These are phyloP conservation scores for Trametes elegans DNA, from an alignment of 768 basidiomycete genomes.

Conservation along the genomic window DNA sequence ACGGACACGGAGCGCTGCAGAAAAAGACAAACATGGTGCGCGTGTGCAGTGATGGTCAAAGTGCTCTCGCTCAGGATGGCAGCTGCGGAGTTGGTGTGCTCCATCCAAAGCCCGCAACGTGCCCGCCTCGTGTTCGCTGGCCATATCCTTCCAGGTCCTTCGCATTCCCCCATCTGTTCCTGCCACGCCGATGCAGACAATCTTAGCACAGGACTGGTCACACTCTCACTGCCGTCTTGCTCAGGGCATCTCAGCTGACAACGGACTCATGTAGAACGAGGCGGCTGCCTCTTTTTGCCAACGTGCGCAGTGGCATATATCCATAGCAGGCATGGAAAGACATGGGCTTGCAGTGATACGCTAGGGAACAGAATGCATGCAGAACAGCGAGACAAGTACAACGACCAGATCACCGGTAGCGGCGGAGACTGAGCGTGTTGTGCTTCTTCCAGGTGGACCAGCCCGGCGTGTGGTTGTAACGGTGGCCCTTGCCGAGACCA, in stretches of 20 bases:
- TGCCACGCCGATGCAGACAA: not conserved
- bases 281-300: slow-evolving; percentile 22
- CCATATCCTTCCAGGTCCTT: not conserved
- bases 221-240: too few relatives aligned
- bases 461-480: slow-evolving; percentile 90
- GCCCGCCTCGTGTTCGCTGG: slow-evolving; percentile 8
- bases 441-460: slow-evolving; percentile 95
- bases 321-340: slow-evolving; percentile 30
- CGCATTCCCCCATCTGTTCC: not conserved
- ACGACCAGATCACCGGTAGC: slow-evolving; percentile 71
- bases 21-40: not conserved
- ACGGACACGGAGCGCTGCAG: not conserved
- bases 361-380: slow-evolving; percentile 30
- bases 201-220: not conserved
- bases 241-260: too few relatives aligned
- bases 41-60: slow-evolving; percentile 1
- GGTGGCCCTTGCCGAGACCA: slow-evolving; percentile 93
- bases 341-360: slow-evolving; percentile 25
- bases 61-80: not conserved
- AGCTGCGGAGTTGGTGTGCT: slow-evolving; percentile 4
- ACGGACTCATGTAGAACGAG: slow-evolving; percentile 5
- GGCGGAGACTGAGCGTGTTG: slow-evolving; percentile 94
- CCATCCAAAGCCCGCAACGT: slow-evolving; percentile 5
- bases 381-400: slow-evolving; percentile 24
- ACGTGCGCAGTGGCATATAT: slow-evolving; percentile 30